Percentiles rank a stretch among this genome's conserved stretches.
Conservation (phyloP, 2,329 filamentous ascomycete species). For the Cercospora nicotianae region DNA sequence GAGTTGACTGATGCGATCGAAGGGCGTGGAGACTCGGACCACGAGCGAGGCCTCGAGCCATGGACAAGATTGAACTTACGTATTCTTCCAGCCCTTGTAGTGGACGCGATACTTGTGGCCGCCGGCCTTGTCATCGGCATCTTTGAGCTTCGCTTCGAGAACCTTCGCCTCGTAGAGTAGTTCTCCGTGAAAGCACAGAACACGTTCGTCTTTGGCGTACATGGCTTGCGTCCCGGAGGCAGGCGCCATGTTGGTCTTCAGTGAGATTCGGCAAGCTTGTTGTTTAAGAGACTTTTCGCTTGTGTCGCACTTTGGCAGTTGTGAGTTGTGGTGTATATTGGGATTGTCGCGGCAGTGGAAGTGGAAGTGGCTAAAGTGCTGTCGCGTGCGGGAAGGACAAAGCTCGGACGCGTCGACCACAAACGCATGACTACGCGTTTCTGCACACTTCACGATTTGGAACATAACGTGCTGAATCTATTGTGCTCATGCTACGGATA, state of each 20-base stretch:
- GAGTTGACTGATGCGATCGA: neutral
- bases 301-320: neutral
- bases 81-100: slow-evolving; percentile 99
- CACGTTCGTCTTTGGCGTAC: slow-evolving; percentile 78
- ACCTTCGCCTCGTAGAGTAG: slow-evolving; percentile 98
- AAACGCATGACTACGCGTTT: slow-evolving; percentile 4
- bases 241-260: slow-evolving; percentile 23
- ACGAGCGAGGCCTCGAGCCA: neutral
- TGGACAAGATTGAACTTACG: slow-evolving; percentile 52
- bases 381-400: slow-evolving; percentile 1
- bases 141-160: slow-evolving; percentile 69
- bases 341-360: neutral
- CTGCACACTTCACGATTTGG: neutral
- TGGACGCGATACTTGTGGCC: slow-evolving; percentile 88
- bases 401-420: neutral
- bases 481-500: neutral
- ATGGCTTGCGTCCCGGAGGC: slow-evolving; percentile 33
- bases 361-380: slow-evolving; percentile 3
- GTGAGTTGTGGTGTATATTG: neutral
- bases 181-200: slow-evolving; percentile 95
- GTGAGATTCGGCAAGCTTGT: neutral
- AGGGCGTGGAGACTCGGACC: neutral
- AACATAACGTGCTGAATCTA: neutral
- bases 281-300: neutral
- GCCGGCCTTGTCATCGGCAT: slow-evolving; percentile 66